phyloP scores from a whole-genome alignment of 2,329 filamentous ascomycete genomes.

The Botryotinia calthae region DNA sequence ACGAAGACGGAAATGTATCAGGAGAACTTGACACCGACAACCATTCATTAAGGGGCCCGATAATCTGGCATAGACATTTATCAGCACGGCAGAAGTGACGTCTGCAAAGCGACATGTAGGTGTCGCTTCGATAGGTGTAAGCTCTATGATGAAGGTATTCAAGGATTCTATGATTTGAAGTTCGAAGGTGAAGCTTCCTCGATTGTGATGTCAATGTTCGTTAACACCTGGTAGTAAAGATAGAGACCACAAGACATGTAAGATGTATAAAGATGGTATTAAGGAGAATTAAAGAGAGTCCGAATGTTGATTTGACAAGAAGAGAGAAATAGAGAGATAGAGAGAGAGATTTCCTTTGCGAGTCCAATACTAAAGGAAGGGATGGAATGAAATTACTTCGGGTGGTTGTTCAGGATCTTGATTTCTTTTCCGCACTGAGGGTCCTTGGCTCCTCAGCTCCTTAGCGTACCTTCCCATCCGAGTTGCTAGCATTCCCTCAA shows the following conservation, averaged over 20 bases:
- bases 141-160: not conserved
- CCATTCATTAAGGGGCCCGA: not conserved
- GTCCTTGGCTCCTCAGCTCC: not conserved
- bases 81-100: not conserved
- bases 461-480: conserved; percentile 1
- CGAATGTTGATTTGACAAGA: not conserved
- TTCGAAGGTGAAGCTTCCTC: not conserved
- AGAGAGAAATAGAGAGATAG: no score
- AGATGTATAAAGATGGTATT: not conserved
- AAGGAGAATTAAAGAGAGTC: not conserved
- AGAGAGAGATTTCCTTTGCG: not conserved
- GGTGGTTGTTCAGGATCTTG: not conserved
- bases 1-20: no score
- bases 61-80: not conserved
- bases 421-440: not conserved
- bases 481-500: not conserved
- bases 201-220: not conserved
- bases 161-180: not conserved
- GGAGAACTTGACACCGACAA: not conserved
- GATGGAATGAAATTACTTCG: not conserved
- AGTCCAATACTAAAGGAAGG: not conserved
- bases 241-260: not conserved
- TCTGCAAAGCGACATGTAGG: not conserved
- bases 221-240: not conserved
- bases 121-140: not conserved